These are phyloP conservation scores for Thamnidium elegans DNA, from an alignment of 192 early-diverging fungal genomes.

Conservation along the genomic window DNA sequence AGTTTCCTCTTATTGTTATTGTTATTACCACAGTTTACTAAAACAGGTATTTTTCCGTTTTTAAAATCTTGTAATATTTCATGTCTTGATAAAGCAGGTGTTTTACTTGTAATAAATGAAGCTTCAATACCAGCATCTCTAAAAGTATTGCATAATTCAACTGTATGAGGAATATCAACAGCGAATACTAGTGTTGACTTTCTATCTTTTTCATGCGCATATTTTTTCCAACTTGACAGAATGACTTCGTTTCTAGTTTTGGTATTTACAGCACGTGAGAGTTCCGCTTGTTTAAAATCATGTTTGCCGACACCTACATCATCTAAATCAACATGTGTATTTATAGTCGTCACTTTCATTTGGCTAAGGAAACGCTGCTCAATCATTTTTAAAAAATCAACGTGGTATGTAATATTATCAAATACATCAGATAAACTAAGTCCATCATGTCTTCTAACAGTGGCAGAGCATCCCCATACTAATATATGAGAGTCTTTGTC, in stretches of 20 bases:
- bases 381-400: conserved; percentile 80
- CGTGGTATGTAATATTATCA: conserved; percentile 75
- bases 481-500: conserved; percentile 52
- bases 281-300: conserved; percentile 60
- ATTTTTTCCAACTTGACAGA: conserved; percentile 58
- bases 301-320: conserved; percentile 44
- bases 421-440: conserved; percentile 63
- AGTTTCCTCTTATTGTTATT: not conserved
- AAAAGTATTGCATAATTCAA: conserved; percentile 56
- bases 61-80: conserved; percentile 62
- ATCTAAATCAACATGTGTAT: conserved; percentile 56
- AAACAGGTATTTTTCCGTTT: conserved; percentile 59
- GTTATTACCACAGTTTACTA: conserved; percentile 84
- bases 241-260: conserved; percentile 57
- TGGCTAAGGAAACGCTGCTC: conserved; percentile 68
- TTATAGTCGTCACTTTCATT: conserved; percentile 61
- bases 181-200: conserved; percentile 84
- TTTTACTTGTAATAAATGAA: conserved; percentile 55
- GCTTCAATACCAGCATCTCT: conserved; percentile 47
- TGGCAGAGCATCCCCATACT: conserved; percentile 94
- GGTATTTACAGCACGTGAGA: conserved; percentile 61
- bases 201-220: conserved; percentile 46
- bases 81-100: conserved; percentile 49
- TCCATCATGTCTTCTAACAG: conserved; percentile 83
- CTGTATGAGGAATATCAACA: conserved; percentile 76